Evolutionary conservation across 2,329 filamentous ascomycete genomes (phyloP).

Genomic region (Alternaria sp.): DNA sequence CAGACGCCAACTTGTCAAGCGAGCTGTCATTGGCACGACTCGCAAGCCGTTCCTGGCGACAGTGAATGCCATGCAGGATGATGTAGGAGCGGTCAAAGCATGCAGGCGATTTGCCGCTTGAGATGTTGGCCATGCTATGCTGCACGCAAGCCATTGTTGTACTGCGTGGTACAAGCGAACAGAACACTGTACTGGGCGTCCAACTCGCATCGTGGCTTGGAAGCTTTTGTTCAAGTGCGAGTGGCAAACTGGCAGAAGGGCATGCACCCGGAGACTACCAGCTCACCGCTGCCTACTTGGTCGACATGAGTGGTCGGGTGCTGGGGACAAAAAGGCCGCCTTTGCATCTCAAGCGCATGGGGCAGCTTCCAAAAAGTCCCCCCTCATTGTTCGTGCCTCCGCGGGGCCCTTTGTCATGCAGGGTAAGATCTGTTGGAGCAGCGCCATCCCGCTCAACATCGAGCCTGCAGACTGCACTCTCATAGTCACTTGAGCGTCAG

Average conservation of each 20-base stretch:
- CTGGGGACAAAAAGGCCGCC: conserved; percentile 25
- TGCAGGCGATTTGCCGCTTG: conserved; percentile 20
- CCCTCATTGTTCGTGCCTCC: conserved; percentile 18
- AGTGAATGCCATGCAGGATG: conserved; percentile 29
- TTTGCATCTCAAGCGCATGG: conserved; percentile 29
- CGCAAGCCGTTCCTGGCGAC: conserved; percentile 26
- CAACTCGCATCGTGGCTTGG: conserved; percentile 16
- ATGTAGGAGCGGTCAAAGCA: conserved; percentile 31
- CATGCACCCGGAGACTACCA: conserved; percentile 22
- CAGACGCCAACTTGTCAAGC: conserved; percentile 14
- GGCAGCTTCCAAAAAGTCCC: conserved; percentile 6
- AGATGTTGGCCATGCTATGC: conserved; percentile 9
- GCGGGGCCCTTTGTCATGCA: conserved; percentile 27
- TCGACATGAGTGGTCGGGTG: conserved; percentile 29
- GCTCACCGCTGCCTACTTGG: conserved; percentile 32
- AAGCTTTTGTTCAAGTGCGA: conserved; percentile 1
- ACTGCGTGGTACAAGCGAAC: not conserved
- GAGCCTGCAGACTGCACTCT: conserved; percentile 13
- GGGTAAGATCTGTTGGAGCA: conserved; percentile 30
- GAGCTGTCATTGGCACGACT: conserved; percentile 28
- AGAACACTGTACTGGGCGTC: conserved; percentile 8
- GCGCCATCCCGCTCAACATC: conserved; percentile 29
- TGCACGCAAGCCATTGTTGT: conserved; percentile 9
- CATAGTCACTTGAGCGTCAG: conserved; percentile 22
- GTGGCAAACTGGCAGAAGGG: conserved; percentile 23